These are phyloP conservation scores for Psilocybe mexicana DNA, from an alignment of 1,284 basidiomycete species.

Conservation along the genomic window DNA sequence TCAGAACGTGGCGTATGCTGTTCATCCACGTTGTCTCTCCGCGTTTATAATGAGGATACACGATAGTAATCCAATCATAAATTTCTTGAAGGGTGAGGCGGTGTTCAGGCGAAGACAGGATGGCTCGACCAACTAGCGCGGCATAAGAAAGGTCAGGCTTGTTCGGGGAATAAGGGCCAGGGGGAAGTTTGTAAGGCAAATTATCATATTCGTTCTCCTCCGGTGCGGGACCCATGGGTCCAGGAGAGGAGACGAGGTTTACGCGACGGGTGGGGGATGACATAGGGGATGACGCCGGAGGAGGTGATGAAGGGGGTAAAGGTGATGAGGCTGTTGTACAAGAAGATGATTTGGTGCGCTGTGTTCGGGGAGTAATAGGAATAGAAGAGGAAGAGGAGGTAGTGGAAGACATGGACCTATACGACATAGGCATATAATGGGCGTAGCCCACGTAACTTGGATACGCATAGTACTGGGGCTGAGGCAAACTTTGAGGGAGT, in stretches of 20 bases:
- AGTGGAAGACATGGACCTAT: slow-evolving; percentile 27
- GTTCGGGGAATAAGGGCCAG: slow-evolving; percentile 75
- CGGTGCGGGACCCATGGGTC: slow-evolving; percentile 64
- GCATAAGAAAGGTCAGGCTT: slow-evolving; percentile 91
- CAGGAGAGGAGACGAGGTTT: slow-evolving; percentile 79
- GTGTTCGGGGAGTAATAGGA: slow-evolving; percentile 44
- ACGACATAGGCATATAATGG: slow-evolving; percentile 33
- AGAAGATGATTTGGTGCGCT: slow-evolving; percentile 28
- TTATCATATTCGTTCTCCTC: slow-evolving; percentile 59
- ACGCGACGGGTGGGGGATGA: slow-evolving; percentile 59
- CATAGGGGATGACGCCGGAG: slow-evolving; percentile 50
- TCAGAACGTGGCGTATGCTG: slow-evolving; percentile 84
- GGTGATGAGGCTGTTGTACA: slow-evolving; percentile 33
- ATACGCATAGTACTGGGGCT: slow-evolving; percentile 34
- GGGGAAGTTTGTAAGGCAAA: slow-evolving; percentile 75
- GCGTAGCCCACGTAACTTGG: slow-evolving; percentile 36
- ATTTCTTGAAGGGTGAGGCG: slow-evolving; percentile 93
- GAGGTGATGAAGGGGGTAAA: slow-evolving; percentile 48
- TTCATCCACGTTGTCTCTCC: slow-evolving; percentile 97
- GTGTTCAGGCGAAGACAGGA: slow-evolving; percentile 82
- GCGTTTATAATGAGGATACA: slow-evolving; percentile 91
- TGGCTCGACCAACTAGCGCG: slow-evolving; percentile 93
- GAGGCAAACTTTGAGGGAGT: slow-evolving; percentile 24
- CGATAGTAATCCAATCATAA: slow-evolving; percentile 93
- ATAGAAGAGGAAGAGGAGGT: slow-evolving; percentile 26